Conservation (phyloP, 805 yeast species). For the Torulaspora maleeae region DNA sequence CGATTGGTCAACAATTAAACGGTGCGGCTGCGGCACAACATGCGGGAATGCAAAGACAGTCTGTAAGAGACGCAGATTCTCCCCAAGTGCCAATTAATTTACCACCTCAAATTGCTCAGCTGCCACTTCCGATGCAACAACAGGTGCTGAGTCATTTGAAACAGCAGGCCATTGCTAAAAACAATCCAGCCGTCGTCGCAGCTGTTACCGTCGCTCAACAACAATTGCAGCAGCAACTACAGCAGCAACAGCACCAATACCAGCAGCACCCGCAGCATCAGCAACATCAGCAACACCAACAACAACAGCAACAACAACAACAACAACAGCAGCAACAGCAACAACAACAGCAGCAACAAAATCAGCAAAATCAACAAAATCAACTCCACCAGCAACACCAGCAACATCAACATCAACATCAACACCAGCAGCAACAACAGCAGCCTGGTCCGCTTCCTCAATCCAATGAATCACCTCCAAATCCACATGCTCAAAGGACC, state of each 20-base stretch:
- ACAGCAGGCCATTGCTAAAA: conserved; percentile 33
- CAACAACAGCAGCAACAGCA: conserved; percentile 14
- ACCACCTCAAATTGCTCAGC: conserved; percentile 35
- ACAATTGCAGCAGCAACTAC: conserved; percentile 27
- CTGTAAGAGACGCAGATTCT: conserved; percentile 2
- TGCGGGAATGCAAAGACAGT: conserved; percentile 4
- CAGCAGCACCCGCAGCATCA: conserved; percentile 6
- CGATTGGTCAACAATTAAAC: neutral
- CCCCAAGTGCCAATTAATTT: conserved; percentile 21
- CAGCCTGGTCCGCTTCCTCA: neutral
- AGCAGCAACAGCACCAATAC: conserved; percentile 3
- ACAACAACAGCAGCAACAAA: conserved; percentile 30
- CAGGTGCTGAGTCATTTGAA: conserved; percentile 31
- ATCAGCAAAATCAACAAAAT: conserved; percentile 24
- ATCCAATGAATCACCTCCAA: neutral
- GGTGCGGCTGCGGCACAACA: conserved; percentile 2
- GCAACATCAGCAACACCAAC: no score
- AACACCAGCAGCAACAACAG: conserved; percentile 5
- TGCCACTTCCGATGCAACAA: conserved; percentile 33
- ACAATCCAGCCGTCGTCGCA: conserved; percentile 31
- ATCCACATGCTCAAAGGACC: conserved; percentile 6
- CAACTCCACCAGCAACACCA: conserved; percentile 28
- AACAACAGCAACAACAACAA: no score
- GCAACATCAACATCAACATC: conserved; percentile 6
- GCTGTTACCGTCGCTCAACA: conserved; percentile 32